Percentiles rank a stretch among this genome's conserved stretches.
Conservation (phyloP, 2,329 filamentous ascomycete genomes). For the Cladosporium sp. region DNA sequence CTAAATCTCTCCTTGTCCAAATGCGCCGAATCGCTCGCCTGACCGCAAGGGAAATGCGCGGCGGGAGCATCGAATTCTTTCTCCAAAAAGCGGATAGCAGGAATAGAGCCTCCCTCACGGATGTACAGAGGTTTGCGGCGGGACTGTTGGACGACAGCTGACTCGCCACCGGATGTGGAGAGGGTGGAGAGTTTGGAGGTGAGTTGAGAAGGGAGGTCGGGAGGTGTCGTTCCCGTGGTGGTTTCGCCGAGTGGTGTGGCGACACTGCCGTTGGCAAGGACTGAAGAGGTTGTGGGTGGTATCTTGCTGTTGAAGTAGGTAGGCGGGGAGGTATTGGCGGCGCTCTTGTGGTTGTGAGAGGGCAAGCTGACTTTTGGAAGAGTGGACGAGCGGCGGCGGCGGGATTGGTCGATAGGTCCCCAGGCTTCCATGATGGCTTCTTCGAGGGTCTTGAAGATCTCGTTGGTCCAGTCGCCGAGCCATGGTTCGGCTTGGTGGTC, state of each 20-base stretch:
- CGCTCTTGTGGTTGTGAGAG: conserved; percentile 5
- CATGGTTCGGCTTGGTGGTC: conserved; percentile 94
- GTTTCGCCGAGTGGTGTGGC: conserved; percentile 27
- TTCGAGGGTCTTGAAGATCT: conserved; percentile 86
- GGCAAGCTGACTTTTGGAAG: conserved; percentile 9
- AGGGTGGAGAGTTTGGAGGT: conserved; percentile 40
- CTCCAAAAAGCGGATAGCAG: conserved; percentile 87
- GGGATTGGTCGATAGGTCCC: conserved; percentile 52
- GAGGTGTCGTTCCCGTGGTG: conserved; percentile 15
- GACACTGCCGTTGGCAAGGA: conserved; percentile 45
- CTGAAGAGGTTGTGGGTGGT: conserved; percentile 48
- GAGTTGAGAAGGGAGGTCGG: conserved; percentile 33
- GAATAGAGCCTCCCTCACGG: conserved; percentile 90
- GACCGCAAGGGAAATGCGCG: conserved; percentile 88
- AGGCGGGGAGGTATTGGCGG: not conserved
- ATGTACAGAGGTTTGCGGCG: conserved; percentile 75
- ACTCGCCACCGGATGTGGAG: not conserved
- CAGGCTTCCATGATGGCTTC: conserved; percentile 80
- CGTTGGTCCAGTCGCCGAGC: conserved; percentile 86
- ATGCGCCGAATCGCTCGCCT: conserved; percentile 91
- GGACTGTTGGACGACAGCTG: conserved; percentile 15
- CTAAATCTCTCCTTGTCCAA: conserved; percentile 92
- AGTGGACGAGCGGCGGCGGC: conserved; percentile 19
- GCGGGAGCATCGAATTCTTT: conserved; percentile 90
- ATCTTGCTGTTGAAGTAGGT: conserved; percentile 31